A percentile compares a stretch with the other conserved stretches of the same genome.
Evolutionary conservation across 2,329 filamentous ascomycete species (phyloP).

Genomic region (Aureobasidium sp.): DNA sequence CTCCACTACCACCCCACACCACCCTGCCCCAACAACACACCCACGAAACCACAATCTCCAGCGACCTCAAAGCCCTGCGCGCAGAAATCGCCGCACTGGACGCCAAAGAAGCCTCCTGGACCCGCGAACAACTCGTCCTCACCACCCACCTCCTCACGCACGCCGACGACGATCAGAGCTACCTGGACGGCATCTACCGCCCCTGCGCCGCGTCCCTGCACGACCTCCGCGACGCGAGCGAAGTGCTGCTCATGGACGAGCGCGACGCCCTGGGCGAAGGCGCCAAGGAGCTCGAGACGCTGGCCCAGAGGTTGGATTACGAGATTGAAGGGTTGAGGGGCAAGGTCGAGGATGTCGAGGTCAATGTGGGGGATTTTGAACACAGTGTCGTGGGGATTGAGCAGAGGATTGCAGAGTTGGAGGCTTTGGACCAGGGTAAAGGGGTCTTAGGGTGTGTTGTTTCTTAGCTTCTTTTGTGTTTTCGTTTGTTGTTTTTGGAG

Average conservation of each 20-base stretch:
- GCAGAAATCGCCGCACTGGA: constrained; percentile 45
- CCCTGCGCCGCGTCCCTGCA: constrained; percentile 63
- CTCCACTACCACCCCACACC: background rate
- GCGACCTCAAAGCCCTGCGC: constrained; percentile 34
- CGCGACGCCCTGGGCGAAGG: constrained; percentile 59
- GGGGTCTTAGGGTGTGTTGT: constrained; percentile 21
- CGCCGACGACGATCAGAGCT: constrained; percentile 54
- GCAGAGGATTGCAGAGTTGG: constrained; percentile 38
- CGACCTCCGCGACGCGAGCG: constrained; percentile 55
- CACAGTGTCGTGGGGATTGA: constrained; percentile 54
- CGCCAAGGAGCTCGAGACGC: constrained; percentile 68
- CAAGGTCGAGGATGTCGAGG: constrained; percentile 80
- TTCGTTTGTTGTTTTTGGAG: background rate
- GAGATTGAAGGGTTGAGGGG: constrained; percentile 73
- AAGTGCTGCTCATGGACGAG: constrained; percentile 62
- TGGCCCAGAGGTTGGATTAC: constrained; percentile 83
- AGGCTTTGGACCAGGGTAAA: constrained; percentile 42
- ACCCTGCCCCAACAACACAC: background rate
- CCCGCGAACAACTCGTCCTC: constrained; percentile 45
- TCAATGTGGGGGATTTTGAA: constrained; percentile 71
- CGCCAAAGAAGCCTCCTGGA: constrained; percentile 51
- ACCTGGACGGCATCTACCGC: constrained; percentile 58
- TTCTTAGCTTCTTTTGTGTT: background rate
- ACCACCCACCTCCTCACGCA: constrained; percentile 53
- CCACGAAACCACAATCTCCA: constrained; percentile 5